Evolutionary conservation across 2,329 filamentous ascomycete species (phyloP), one percentile per base, ranked within the genome.

Genomic region (Neofusicoccum laricinum): DNA sequence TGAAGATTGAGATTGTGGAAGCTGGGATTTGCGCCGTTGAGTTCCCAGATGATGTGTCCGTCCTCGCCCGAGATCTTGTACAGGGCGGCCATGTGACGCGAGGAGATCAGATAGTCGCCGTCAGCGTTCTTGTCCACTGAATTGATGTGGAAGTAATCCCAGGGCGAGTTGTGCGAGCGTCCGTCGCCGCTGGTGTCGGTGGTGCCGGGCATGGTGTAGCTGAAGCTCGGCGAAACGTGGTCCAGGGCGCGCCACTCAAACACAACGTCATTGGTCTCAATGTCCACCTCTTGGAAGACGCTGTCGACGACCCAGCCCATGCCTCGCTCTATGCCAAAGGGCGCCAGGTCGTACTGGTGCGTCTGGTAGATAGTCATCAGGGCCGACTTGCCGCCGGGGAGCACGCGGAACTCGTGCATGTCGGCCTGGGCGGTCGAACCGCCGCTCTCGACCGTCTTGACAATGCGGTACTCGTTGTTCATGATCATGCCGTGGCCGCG

Each of bases 241-340:
- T 86, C 84, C 10, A 87, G 73, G 67, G 82, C 83, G 34, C 79
- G 79, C 86, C 85, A 88, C 68, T 88, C 85, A 67, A 87, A 88
- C 11, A 87, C 66, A 3, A 88, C 72, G 45, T 81, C 76, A 2
- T 84, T 84, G 2, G 82, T 86, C 25, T 82, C 77, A 46, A 85
- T 82, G 64, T 86, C 80, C 36, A 85, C 75, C 71, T 85, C 83
- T 69, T 85, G 82, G 66, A 85, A 84, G 2, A 83, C 75, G 62
- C 81, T 81, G 70, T 84, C 79, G 67, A 84, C 80, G 40, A 85
- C 71, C 80, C 81, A 85, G 1, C 81, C 81, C 65, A 83, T 75
- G 3, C 81, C 81, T 7, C 75, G 71, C 53, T 75, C 68, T 14
- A 78, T 68, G 32, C 76, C 74, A 65, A 74, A 77, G 11, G 69